These are phyloP conservation scores for Eleusine indica DNA, from an alignment of 176 grass and related monocot genomes.

Conservation along the genomic window DNA sequence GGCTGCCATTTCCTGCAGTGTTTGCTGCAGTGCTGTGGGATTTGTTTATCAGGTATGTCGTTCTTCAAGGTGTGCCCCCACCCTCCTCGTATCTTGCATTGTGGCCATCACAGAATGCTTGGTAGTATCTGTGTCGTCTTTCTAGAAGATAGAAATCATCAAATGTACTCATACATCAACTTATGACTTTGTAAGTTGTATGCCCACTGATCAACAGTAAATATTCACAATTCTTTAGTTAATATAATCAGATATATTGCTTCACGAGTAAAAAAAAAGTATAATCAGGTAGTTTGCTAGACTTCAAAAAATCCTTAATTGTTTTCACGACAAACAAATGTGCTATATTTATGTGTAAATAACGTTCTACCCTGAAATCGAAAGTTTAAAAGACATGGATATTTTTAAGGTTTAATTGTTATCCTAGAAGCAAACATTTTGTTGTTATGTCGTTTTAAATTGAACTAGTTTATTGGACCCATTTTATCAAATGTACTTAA, in stretches of 20 bases:
- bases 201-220: not conserved
- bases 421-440: not conserved
- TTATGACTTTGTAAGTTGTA: not conserved
- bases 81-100: not conserved
- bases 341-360: not conserved
- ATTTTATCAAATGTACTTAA: not conserved
- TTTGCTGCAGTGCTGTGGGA: conserved; percentile 83
- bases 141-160: conserved; percentile 2
- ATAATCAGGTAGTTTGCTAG: too few relatives aligned
- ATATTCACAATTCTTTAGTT: too few relatives aligned
- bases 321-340: not conserved
- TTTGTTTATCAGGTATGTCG: conserved; percentile 91
- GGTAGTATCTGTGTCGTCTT: conserved; percentile 7
- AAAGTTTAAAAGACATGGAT: not conserved
- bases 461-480: not conserved
- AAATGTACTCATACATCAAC: conserved; percentile 12
- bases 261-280: too few relatives aligned
- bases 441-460: conserved; percentile 21
- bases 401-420: conserved; percentile 2
- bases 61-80: conserved; percentile 23
- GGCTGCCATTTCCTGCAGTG: conserved; percentile 76
- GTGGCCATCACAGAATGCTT: not conserved
- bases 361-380: not conserved
- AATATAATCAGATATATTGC: too few relatives aligned
- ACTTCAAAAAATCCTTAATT: not conserved